Conservation (phyloP, 257 asterid species). For the Solanum tarijense region DNA sequence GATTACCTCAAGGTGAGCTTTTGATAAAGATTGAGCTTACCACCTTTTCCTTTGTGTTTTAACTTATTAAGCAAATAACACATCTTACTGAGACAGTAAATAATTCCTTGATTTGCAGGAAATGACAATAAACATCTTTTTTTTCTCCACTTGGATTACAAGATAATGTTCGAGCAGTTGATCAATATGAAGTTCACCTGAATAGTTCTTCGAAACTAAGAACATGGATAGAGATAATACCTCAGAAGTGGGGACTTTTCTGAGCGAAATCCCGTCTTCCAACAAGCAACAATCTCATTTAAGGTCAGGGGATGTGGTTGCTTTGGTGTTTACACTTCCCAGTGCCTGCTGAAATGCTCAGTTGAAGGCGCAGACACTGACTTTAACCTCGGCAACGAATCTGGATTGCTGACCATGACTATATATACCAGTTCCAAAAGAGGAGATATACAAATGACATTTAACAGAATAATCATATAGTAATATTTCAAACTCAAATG, state of each 20-base stretch:
- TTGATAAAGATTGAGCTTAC: neutral
- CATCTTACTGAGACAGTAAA: neutral
- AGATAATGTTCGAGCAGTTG: conserved; percentile 82
- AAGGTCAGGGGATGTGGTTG: conserved; percentile 61
- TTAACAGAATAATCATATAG: neutral
- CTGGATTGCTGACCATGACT: conserved; percentile 43
- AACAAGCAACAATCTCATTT: conserved; percentile 33
- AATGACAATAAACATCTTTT: conserved; percentile 25
- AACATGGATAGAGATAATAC: conserved; percentile 1
- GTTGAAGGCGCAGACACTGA: conserved; percentile 33
- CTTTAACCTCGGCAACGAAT: conserved; percentile 25
- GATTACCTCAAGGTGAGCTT: conserved; percentile 33
- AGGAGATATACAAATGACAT: conserved; percentile 58
- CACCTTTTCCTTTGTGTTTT: neutral
- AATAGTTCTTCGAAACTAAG: conserved; percentile 5
- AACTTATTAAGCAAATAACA: neutral
- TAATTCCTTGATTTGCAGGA: conserved; percentile 20
- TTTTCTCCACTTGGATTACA: conserved; percentile 67
- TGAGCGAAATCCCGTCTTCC: conserved; percentile 8
- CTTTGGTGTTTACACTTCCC: conserved; percentile 57
- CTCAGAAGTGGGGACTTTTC: neutral
- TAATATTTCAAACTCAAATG: neutral
- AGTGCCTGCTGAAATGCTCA: conserved; percentile 41
- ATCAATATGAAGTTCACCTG: conserved; percentile 35
- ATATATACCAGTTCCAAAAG: conserved; percentile 23